Conservation (phyloP, 352 stramenopile genomes). For the Globisporangium mamillatum region DNA sequence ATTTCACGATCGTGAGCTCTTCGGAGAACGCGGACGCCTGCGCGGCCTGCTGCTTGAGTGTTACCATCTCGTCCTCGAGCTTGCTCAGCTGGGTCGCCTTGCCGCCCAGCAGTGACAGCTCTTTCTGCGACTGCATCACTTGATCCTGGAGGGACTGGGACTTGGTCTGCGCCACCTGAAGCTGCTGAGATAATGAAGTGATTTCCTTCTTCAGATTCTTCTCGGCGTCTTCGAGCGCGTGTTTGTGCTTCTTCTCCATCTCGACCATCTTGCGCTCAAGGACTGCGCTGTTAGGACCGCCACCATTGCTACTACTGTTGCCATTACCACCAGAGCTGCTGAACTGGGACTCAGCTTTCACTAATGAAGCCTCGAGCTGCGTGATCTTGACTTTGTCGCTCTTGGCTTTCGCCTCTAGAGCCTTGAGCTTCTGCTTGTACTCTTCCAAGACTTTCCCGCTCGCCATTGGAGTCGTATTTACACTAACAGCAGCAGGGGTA, state of each 20-base stretch:
- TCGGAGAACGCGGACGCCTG: conserved; percentile 45
- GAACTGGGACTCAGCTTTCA: conserved; percentile 49
- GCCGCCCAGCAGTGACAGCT: conserved; percentile 42
- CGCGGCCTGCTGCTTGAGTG: conserved; percentile 46
- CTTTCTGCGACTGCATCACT: conserved; percentile 39
- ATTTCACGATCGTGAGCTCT: conserved; percentile 36
- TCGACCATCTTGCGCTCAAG: conserved; percentile 66
- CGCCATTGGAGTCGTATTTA: neutral
- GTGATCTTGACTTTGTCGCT: conserved; percentile 71
- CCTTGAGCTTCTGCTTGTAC: conserved; percentile 72
- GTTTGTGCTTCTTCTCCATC: conserved; percentile 79
- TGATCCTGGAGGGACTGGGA: conserved; percentile 49
- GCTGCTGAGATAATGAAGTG: conserved; percentile 39
- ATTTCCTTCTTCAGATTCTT: conserved; percentile 52
- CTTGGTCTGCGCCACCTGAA: conserved; percentile 42
- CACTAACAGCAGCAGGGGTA: neutral
- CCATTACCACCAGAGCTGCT: conserved; percentile 16
- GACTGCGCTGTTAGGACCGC: conserved; percentile 20
- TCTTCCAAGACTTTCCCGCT: conserved; percentile 48
- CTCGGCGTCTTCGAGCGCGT: conserved; percentile 65
- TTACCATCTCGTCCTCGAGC: conserved; percentile 58
- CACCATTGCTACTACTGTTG: conserved; percentile 8
- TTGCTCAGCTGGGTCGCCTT: conserved; percentile 53
- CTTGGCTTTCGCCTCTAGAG: conserved; percentile 62
- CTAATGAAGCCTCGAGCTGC: conserved; percentile 62